A percentile compares a stretch with the other conserved stretches of the same genome.
Evolutionary conservation across 2,329 filamentous ascomycete species (phyloP).

Genomic region (Dactylellina sp.): DNA sequence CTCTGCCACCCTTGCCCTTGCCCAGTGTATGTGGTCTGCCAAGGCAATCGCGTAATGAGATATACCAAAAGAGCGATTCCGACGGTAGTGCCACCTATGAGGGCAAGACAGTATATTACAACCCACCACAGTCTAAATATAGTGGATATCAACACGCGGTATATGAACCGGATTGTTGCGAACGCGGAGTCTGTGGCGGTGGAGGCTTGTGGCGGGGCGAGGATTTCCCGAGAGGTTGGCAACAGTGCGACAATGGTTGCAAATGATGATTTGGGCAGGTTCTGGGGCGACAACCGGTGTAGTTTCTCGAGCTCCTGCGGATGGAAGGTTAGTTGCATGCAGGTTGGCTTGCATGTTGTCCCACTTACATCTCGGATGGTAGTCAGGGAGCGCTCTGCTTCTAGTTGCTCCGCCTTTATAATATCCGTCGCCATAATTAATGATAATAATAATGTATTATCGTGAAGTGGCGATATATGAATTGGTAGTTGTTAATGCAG

Average conservation of each 20-base stretch:
- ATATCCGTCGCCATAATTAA: conserved; percentile 16
- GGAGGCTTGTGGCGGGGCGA: conserved; percentile 42
- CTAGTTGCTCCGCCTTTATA: conserved; percentile 37
- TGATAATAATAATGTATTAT: no score
- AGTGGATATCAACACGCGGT: conserved; percentile 21
- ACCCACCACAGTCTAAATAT: conserved; percentile 38
- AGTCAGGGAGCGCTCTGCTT: conserved; percentile 39
- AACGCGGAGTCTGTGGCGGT: conserved; percentile 44
- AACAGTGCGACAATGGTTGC: conserved; percentile 36
- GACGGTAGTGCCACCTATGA: conserved; percentile 38
- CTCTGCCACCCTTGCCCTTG: conserved; percentile 33
- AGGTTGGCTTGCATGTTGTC: background rate
- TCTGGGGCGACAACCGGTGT: conserved; percentile 43
- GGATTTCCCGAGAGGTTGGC: conserved; percentile 39
- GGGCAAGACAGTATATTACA: conserved; percentile 31
- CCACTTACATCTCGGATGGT: conserved; percentile 32
- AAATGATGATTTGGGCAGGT: conserved; percentile 30
- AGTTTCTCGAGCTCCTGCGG: conserved; percentile 48
- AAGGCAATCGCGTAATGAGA: conserved; percentile 28
- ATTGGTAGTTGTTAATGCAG: conserved; percentile 1
- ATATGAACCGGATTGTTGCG: conserved; percentile 40
- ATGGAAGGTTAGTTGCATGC: background rate
- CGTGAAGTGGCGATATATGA: no score
- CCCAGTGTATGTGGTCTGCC: conserved; percentile 31
- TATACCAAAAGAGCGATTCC: conserved; percentile 26